These are phyloP conservation scores for Paramecium tetraurelia DNA, from an alignment of 73 alveolate genomes.

Conservation along the genomic window DNA sequence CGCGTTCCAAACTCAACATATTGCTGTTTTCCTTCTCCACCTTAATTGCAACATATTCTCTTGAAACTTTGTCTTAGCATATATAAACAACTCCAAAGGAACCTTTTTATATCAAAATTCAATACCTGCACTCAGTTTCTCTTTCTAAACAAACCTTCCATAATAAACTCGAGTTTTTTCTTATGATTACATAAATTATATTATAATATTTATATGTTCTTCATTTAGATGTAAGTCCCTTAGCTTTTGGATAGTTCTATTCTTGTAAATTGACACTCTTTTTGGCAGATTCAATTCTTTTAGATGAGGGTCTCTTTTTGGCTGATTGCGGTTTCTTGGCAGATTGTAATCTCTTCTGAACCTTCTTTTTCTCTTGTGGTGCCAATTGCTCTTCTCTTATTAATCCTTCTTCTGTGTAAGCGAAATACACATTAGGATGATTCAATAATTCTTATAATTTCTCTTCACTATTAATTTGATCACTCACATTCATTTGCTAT, in stretches of 20 bases:
- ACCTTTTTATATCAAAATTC: constrained; percentile 63
- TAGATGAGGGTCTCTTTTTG: constrained; percentile 44
- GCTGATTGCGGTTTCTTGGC: constrained; percentile 62
- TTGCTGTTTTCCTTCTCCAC: constrained; percentile 62
- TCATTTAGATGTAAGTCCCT: not conserved
- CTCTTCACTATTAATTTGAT: constrained; percentile 65
- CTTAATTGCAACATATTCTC: constrained; percentile 74
- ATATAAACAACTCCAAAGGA: constrained; percentile 92
- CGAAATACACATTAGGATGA: constrained; percentile 75
- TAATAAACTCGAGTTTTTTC: not conserved
- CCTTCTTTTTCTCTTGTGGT: constrained; percentile 49
- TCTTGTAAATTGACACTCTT: constrained; percentile 15
- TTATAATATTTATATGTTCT: not conserved
- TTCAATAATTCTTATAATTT: constrained; percentile 74
- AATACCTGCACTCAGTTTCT: constrained; percentile 18
- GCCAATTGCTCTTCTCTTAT: constrained; percentile 76
- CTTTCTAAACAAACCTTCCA: constrained; percentile 27
- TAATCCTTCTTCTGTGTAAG: constrained; percentile 84
- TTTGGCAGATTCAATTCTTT: constrained; percentile 38
- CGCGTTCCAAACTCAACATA: constrained; percentile 30
- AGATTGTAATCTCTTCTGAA: constrained; percentile 39
- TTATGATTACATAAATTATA: constrained; percentile 42
- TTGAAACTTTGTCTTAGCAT: constrained; percentile 77
- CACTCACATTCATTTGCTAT: constrained; percentile 72
- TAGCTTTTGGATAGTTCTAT: constrained; percentile 56